phyloP scores from a whole-genome alignment of 208 protist species.

The Wallacemonas sp. region DNA sequence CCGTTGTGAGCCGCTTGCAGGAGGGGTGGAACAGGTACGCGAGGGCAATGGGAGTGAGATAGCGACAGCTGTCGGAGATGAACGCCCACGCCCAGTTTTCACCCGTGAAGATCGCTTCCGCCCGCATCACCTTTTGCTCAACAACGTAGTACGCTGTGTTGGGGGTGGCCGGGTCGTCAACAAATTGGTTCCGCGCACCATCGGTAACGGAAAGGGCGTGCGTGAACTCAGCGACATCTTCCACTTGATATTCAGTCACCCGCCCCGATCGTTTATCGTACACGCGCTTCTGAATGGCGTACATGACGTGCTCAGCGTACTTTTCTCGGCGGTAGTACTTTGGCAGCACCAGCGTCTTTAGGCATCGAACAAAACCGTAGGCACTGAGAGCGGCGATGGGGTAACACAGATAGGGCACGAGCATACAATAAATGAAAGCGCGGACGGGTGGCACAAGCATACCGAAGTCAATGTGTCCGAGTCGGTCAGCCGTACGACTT shows the following conservation, averaged over 20 bases:
- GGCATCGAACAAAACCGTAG: conserved; percentile 84
- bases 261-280: conserved; percentile 58
- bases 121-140: conserved; percentile 85
- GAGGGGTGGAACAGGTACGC: conserved; percentile 80
- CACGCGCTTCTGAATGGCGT: conserved; percentile 81
- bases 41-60: conserved; percentile 61
- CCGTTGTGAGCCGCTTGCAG: conserved; percentile 62
- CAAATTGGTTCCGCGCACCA: conserved; percentile 71
- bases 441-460: conserved; percentile 80
- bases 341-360: conserved; percentile 59
- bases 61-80: conserved; percentile 84
- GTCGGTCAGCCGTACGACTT: conserved; percentile 68
- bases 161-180: conserved; percentile 69
- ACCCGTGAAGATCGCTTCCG: conserved; percentile 80
- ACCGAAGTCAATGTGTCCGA: conserved; percentile 87
- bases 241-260: conserved; percentile 62
- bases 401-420: conserved; percentile 79
- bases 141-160: conserved; percentile 81
- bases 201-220: conserved; percentile 67
- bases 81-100: conserved; percentile 91
- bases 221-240: conserved; percentile 69
- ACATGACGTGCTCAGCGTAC: conserved; percentile 77
- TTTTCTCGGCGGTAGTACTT: conserved; percentile 69
- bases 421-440: conserved; percentile 73
- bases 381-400: conserved; percentile 60